A percentile compares a stretch with the other conserved stretches of the same genome.
phyloP scores from a whole-genome alignment of 1,139 yeast species.

The Zygoascus sp. region DNA sequence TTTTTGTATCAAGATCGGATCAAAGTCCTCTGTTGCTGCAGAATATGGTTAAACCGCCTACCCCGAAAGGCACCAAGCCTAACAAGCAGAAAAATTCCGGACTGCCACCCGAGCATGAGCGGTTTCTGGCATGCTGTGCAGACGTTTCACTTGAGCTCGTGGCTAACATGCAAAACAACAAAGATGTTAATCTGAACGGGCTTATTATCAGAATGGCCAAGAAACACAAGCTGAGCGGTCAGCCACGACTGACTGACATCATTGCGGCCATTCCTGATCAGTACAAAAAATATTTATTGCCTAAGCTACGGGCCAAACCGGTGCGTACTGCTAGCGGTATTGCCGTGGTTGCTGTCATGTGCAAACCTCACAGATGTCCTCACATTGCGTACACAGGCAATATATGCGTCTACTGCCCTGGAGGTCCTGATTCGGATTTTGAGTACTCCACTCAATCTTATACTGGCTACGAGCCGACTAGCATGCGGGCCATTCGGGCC shows the following conservation, averaged over 20 bases:
- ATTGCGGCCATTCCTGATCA: slow-evolving; percentile 95
- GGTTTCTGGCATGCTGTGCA: slow-evolving; percentile 88
- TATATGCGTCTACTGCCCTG: slow-evolving; percentile 98
- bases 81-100: slow-evolving; percentile 24
- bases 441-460: slow-evolving; percentile 97
- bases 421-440: slow-evolving; percentile 98
- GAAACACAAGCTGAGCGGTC: slow-evolving; percentile 84
- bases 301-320: slow-evolving; percentile 94
- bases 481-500: slow-evolving; percentile 97
- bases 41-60: slow-evolving; percentile 13
- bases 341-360: slow-evolving; percentile 99
- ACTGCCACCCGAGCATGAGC: slow-evolving; percentile 64
- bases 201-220: slow-evolving; percentile 80
- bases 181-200: slow-evolving; percentile 87
- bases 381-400: slow-evolving; percentile 98
- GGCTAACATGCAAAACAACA: slow-evolving; percentile 64
- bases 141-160: slow-evolving; percentile 89
- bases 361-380: slow-evolving; percentile 98
- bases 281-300: slow-evolving; percentile 82
- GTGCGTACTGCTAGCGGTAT: slow-evolving; percentile 97
- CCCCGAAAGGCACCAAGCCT: slow-evolving; percentile 23
- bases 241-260: slow-evolving; percentile 92
- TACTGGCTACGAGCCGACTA: slow-evolving; percentile 98
- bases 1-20: background rate
- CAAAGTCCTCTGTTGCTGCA: no score